Base-by-base conservation (phyloP, 208 protist species). In the Leishmania tropica region DNA sequence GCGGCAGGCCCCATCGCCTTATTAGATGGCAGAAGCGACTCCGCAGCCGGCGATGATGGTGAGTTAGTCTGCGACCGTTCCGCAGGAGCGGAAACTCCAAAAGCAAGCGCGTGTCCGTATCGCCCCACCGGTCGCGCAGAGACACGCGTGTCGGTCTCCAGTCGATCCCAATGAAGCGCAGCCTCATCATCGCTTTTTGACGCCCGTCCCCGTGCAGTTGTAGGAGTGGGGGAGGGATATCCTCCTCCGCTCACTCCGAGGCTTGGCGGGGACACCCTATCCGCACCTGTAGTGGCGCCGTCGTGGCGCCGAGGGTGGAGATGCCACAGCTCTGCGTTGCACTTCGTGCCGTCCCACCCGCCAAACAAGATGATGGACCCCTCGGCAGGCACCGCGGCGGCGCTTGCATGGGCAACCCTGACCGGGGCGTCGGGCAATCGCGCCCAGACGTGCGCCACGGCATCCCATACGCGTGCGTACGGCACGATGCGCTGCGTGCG, bases 361-460 rank as follows among this genome's bases (percentile, higher is more conserved):
- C 76, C 76, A 45, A 80, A 80, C 19, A 80, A 68, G 28, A 80
- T 42, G 40, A 80, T 40, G 48, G 76, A 80, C 28, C 47, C 62
- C 4, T 71, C 64, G 21, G 3, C 42, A 45, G 76, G 76, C 64
- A 80, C 45, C n/a, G 76, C 60, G 11, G 45, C 76, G 31, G 76
- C 76, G 62, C 76, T 72, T n/a, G 60, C 76, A 7, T 73, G 64
- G 28, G 76, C n/a, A 24, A 80, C 76, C 17, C 48, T 64, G 31
- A 80, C 62, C 37, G 76, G 76, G 56, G 76, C 60, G 28, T 80
- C 76, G n/a, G 64, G 76, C 45, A 80, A 15, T 53, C 76, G 76
- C n/a, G 31, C 58, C 76, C 76, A 80, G 31, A 62, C 19, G 28
- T 42, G 76, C 64, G 76, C 45, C n/a, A 17, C 47, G 24, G 64